These are phyloP conservation scores for Populus hybrid DNA, from an alignment of 441 rosid species.

Conservation along the genomic window DNA sequence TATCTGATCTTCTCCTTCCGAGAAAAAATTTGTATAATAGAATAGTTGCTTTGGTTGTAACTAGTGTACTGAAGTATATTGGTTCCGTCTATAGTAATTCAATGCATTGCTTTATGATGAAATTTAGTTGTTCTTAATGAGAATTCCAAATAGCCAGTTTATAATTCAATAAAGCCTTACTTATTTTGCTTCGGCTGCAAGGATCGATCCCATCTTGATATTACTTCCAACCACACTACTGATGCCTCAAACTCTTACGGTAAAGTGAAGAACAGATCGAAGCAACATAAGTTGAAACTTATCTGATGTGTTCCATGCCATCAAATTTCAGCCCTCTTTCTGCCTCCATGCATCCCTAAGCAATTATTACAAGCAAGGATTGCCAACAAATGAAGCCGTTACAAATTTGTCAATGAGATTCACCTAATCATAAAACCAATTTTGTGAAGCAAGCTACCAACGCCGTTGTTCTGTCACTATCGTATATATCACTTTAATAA, in stretches of 20 bases:
- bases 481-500: background rate
- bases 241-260: background rate
- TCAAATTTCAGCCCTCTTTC: background rate
- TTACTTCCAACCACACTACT: background rate
- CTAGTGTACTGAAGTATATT: slow-evolving; percentile 1
- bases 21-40: slow-evolving; percentile 13
- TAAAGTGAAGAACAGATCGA: background rate
- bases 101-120: background rate
- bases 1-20: background rate
- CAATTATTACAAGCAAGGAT: background rate
- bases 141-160: background rate
- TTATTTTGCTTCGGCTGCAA: background rate
- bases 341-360: background rate
- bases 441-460: background rate
- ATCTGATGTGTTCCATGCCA: background rate
- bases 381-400: background rate
- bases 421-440: background rate
- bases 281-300: background rate
- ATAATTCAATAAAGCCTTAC: background rate
- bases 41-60: slow-evolving; percentile 9
- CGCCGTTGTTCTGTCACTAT: background rate
- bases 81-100: background rate
- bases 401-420: background rate
- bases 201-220: background rate
- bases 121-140: background rate